These are phyloP conservation scores for Cetradonia linearis DNA, from an alignment of 495 filamentous ascomycete species.

Conservation along the genomic window DNA sequence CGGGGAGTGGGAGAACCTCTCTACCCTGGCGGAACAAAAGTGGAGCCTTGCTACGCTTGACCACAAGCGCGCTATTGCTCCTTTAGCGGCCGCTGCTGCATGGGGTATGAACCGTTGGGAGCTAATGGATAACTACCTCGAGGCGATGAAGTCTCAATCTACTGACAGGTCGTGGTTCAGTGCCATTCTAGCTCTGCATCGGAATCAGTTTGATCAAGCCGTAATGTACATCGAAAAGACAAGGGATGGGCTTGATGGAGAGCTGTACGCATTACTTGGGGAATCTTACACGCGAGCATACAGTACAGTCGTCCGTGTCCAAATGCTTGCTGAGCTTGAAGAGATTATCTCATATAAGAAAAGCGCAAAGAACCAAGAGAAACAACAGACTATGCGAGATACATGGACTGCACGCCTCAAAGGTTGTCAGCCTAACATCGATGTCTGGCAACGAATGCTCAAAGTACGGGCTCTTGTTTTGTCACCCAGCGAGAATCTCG, in stretches of 20 bases:
- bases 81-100: constrained; percentile 88
- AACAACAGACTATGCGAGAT: constrained; percentile 77
- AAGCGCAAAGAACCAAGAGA: constrained; percentile 61
- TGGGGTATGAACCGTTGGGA: constrained; percentile 97
- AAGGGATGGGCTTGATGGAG: constrained; percentile 85
- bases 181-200: constrained; percentile 84
- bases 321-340: constrained; percentile 97
- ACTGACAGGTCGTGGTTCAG: constrained; percentile 96
- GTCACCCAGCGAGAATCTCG: constrained; percentile 79
- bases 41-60: constrained; percentile 81
- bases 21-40: constrained; percentile 77
- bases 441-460: constrained; percentile 97
- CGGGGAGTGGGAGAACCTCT: constrained; percentile 91
- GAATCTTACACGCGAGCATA: constrained; percentile 97
- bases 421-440: constrained; percentile 92
- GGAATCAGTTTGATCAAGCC: constrained; percentile 88
- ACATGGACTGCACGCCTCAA: constrained; percentile 95
- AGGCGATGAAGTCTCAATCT: constrained; percentile 84
- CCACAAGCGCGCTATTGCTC: constrained; percentile 77
- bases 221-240: constrained; percentile 77
- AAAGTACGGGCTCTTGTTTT: constrained; percentile 91
- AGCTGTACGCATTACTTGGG: constrained; percentile 85
- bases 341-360: constrained; percentile 98
- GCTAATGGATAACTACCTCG: constrained; percentile 90
- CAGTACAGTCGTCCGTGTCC: constrained; percentile 86